Conservation (phyloP, 2,329 filamentous ascomycete species). For the Aspergillus glaucus region DNA sequence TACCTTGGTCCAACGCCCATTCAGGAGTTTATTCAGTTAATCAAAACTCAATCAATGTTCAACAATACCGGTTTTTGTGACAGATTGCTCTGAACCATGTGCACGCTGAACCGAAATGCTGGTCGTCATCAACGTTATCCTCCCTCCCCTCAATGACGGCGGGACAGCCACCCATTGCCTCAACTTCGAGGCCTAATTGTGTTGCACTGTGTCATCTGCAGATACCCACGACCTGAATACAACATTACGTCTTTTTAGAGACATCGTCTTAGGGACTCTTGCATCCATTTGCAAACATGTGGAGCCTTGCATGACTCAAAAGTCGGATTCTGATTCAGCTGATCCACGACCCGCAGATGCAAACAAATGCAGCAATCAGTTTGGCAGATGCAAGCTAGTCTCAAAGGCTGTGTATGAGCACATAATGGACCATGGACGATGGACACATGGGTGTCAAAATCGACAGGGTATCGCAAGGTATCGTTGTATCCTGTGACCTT, state of each 20-base stretch:
- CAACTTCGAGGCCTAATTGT: slow-evolving; percentile 25
- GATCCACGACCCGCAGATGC: slow-evolving; percentile 11
- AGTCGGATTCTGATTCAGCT: slow-evolving; percentile 7
- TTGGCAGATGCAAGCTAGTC: slow-evolving; percentile 7
- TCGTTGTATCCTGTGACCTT: too few species aligned
- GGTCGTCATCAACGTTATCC: background rate
- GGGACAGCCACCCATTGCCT: slow-evolving; percentile 5
- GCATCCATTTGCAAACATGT: slow-evolving; percentile 19
- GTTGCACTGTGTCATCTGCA: slow-evolving; percentile 26
- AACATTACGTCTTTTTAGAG: slow-evolving; percentile 11
- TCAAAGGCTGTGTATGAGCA: background rate
- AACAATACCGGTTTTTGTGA: background rate
- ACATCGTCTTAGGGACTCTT: slow-evolving; percentile 19
- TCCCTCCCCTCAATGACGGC: background rate
- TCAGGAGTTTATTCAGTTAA: background rate
- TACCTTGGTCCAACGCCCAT: slow-evolving; percentile 7
- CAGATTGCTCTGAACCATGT: background rate
- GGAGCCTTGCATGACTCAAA: slow-evolving; percentile 18
- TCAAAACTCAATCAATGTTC: background rate
- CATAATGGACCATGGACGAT: slow-evolving; percentile 1
- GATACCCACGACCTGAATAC: slow-evolving; percentile 20
- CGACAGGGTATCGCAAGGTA: background rate
- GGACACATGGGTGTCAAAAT: background rate
- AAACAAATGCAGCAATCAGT: slow-evolving; percentile 22
- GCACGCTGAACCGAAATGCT: background rate